Evolutionary conservation across 2,329 filamentous ascomycete species (phyloP).

Genomic region (Arthrobotrys musiformis): DNA sequence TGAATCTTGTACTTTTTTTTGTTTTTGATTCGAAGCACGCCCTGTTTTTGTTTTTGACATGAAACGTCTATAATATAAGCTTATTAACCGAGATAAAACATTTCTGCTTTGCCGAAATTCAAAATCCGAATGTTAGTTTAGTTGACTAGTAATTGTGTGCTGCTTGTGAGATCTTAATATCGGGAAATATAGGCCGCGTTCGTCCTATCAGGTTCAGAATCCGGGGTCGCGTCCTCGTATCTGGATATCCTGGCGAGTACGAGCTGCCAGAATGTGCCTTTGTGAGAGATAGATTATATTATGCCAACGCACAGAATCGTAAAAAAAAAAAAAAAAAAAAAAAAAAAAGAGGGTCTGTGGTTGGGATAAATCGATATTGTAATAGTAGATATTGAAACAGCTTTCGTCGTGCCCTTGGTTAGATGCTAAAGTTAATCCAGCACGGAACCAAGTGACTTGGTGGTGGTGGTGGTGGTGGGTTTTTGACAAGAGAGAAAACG

Average conservation of each 20-base stretch:
- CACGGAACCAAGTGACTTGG: slow-evolving; percentile 48
- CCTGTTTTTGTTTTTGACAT: slow-evolving; percentile 5
- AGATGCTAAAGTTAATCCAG: slow-evolving; percentile 28
- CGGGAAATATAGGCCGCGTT: neutral
- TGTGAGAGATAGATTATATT: slow-evolving; percentile 25
- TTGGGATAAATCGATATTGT: neutral
- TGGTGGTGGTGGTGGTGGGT: neutral
- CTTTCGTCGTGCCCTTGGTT: slow-evolving; percentile 15
- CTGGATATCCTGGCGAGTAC: slow-evolving; percentile 22
- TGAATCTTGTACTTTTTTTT: neutral
- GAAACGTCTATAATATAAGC: slow-evolving; percentile 51
- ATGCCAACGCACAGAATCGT: slow-evolving; percentile 1
- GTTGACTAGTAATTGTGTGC: too few species aligned
- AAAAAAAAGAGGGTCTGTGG: too few species aligned
- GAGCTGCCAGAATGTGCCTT: slow-evolving; percentile 8
- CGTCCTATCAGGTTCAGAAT: neutral
- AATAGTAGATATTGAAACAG: slow-evolving; percentile 40
- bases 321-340: too few species aligned
- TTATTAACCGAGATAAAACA: slow-evolving; percentile 56
- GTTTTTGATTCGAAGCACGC: slow-evolving; percentile 6
- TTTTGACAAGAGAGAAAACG: neutral
- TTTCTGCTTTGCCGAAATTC: slow-evolving; percentile 20
- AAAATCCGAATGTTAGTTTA: slow-evolving; percentile 22
- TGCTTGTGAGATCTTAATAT: slow-evolving; percentile 13
- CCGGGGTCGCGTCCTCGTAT: slow-evolving; percentile 2